Conservation (phyloP, 2,329 filamentous ascomycete species). For the Exophiala calicioides region DNA sequence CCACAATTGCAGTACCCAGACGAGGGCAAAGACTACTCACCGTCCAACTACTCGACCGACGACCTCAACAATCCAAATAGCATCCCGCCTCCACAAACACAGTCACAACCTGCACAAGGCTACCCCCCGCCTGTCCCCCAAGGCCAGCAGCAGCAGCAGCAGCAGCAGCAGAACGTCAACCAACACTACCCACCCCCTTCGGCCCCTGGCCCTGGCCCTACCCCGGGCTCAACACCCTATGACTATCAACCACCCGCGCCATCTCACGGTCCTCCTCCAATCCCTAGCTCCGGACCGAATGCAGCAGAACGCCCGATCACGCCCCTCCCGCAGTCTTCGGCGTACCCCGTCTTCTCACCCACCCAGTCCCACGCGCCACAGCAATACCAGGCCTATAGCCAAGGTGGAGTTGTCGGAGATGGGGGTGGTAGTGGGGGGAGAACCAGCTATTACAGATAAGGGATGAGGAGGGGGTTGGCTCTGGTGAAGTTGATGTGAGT, state of each 20-base stretch:
- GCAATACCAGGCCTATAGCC: constrained; percentile 31
- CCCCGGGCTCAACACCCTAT: constrained; percentile 19
- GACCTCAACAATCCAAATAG: constrained; percentile 17
- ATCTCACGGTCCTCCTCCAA: constrained; percentile 23
- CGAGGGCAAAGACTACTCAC: constrained; percentile 39
- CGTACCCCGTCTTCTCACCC: constrained; percentile 23
- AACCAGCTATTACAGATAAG: constrained; percentile 20
- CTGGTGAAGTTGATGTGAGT: no score
- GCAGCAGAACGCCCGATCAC: constrained; percentile 14
- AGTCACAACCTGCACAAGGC: constrained; percentile 10
- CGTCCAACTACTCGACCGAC: constrained; percentile 43
- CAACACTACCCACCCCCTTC: constrained; percentile 69
- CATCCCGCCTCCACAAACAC: constrained; percentile 9
- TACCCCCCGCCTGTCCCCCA: constrained; percentile 11
- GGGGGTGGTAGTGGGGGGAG: constrained; percentile 5
- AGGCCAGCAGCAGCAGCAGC: constrained; percentile 36
- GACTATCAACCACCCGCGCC: constrained; percentile 27
- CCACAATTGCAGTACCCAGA: constrained; percentile 37
- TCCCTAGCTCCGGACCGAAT: constrained; percentile 8
- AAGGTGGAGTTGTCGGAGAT: constrained; percentile 10
- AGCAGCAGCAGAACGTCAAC: constrained; percentile 79
- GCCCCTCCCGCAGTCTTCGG: constrained; percentile 15
- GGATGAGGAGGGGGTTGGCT: background rate
- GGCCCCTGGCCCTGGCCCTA: no score
- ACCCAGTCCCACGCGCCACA: constrained; percentile 13